phyloP scores from a whole-genome alignment of 257 asterid genomes.

The Primulina eburnea region DNA sequence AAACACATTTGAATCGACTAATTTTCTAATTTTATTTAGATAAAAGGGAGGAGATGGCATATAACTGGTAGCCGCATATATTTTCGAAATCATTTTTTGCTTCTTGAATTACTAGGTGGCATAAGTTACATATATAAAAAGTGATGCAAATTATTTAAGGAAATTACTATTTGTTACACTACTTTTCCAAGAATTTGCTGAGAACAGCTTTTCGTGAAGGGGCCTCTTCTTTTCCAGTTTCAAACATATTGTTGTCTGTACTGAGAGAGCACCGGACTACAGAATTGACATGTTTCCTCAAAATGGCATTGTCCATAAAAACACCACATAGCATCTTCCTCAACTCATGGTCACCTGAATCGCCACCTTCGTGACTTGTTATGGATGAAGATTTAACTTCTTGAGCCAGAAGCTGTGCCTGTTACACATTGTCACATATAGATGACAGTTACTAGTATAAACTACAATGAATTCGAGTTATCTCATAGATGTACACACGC shows the following conservation, averaged over 20 bases:
- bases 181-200: conserved; percentile 26
- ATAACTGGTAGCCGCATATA: too few relatives aligned
- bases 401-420: conserved; percentile 59
- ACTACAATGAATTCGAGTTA: background rate
- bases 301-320: conserved; percentile 46
- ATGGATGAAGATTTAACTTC: conserved; percentile 29
- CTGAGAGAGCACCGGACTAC: conserved; percentile 33
- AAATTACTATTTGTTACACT: conserved; percentile 14
- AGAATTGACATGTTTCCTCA: conserved; percentile 48
- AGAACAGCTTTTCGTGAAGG: conserved; percentile 23
- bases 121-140: background rate
- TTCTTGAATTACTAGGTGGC: background rate
- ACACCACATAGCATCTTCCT: conserved; percentile 52
- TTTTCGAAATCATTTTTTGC: background rate
- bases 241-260: conserved; percentile 15
- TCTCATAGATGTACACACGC: background rate
- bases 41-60: too few relatives aligned
- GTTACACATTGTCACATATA: conserved; percentile 23
- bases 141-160: background rate
- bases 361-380: conserved; percentile 22
- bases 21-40: too few relatives aligned
- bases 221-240: conserved; percentile 21
- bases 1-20: too few relatives aligned
- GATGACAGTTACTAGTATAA: background rate
- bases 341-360: conserved; percentile 30